phyloP scores from a whole-genome alignment of 2,329 filamentous ascomycete genomes.

The Acarospora socialis region DNA sequence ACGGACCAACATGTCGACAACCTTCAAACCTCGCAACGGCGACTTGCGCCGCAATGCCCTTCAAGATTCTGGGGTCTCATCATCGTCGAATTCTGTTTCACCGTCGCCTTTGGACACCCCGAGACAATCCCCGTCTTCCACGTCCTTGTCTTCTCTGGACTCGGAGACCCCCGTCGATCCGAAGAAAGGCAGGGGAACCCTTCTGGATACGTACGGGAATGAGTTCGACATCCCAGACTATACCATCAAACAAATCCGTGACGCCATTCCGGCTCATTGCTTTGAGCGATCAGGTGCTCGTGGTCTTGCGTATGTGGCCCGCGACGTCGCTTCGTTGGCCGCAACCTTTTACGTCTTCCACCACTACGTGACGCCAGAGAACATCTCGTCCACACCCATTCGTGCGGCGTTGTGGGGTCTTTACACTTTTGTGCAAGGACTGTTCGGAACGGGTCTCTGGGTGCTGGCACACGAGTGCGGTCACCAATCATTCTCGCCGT shows the following conservation, averaged over 20 bases:
- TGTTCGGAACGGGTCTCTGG: slow-evolving; percentile 90
- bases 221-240: slow-evolving; percentile 87
- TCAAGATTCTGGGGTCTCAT: slow-evolving; percentile 37
- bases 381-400: slow-evolving; percentile 53
- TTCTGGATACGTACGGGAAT: slow-evolving; percentile 89
- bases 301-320: slow-evolving; percentile 69
- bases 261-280: slow-evolving; percentile 96
- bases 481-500: slow-evolving; percentile 92
- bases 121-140: slow-evolving; percentile 58
- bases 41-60: slow-evolving; percentile 40
- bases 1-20: slow-evolving; percentile 36
- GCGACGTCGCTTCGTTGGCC: slow-evolving; percentile 60
- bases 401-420: slow-evolving; percentile 52
- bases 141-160: slow-evolving; percentile 79
- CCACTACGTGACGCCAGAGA: slow-evolving; percentile 76
- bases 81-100: slow-evolving; percentile 38
- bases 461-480: slow-evolving; percentile 96
- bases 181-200: slow-evolving; percentile 40
- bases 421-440: slow-evolving; percentile 72
- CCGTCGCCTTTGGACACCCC: slow-evolving; percentile 46
- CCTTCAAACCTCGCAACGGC: slow-evolving; percentile 30
- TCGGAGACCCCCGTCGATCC: slow-evolving; percentile 44
- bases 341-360: slow-evolving; percentile 77
- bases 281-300: slow-evolving; percentile 69
- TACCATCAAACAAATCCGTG: slow-evolving; percentile 93